Evolutionary conservation across 2,329 filamentous ascomycete genomes (phyloP).

Genomic region (Cladophialophora chaetospira): DNA sequence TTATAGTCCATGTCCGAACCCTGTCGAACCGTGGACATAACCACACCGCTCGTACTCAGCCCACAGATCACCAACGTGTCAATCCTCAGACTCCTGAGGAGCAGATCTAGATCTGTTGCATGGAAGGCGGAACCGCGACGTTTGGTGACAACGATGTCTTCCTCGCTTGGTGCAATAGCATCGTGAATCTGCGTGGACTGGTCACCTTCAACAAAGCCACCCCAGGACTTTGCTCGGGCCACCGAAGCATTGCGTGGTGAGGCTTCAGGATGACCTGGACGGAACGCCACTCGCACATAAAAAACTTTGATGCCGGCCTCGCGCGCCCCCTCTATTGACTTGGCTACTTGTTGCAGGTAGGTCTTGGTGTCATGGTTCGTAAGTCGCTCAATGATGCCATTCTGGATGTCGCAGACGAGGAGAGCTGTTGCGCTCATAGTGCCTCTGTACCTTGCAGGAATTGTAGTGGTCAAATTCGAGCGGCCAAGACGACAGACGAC

Average conservation of each 20-base stretch:
- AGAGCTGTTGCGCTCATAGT: constrained; percentile 7
- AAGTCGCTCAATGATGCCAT: constrained; percentile 6
- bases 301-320: background rate
- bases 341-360: constrained; percentile 5
- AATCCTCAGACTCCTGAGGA: background rate
- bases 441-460: background rate
- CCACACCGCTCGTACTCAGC: constrained; percentile 11
- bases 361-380: background rate
- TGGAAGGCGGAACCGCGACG: constrained; percentile 12
- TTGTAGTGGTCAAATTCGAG: background rate
- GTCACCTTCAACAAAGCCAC: background rate
- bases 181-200: constrained; percentile 11
- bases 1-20: constrained; percentile 14
- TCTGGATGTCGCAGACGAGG: constrained; percentile 13
- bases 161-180: background rate
- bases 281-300: constrained; percentile 1
- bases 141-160: constrained; percentile 12
- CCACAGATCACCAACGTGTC: constrained; percentile 8
- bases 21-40: constrained; percentile 10
- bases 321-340: constrained; percentile 2
- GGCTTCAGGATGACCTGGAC: constrained; percentile 2
- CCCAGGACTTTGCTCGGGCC: background rate
- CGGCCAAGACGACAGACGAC: background rate
- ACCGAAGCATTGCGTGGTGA: constrained; percentile 1
- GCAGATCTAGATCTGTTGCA: constrained; percentile 11